Evolutionary conservation across 2,329 filamentous ascomycete genomes (phyloP).

Genomic region (Zasmidium citrigriseum): DNA sequence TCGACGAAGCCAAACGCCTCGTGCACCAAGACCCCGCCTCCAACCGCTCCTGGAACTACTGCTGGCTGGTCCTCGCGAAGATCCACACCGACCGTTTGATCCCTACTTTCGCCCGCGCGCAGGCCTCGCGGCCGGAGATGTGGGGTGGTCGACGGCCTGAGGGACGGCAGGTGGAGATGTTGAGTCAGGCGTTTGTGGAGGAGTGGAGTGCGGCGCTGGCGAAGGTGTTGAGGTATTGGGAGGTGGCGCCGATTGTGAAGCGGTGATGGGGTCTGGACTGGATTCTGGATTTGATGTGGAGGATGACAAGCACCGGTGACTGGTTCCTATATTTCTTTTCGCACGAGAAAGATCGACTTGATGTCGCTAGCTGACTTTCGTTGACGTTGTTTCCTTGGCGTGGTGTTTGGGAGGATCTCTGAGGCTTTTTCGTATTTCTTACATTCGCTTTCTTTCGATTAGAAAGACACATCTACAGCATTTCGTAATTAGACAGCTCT

Average conservation of each 20-base stretch:
- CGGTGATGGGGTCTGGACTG: not conserved
- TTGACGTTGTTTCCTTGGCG: not conserved
- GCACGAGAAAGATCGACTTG: not conserved
- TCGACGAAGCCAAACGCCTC: slow-evolving; percentile 65
- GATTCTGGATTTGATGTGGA: not conserved
- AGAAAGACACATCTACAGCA: too few species aligned
- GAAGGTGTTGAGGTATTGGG: slow-evolving; percentile 71
- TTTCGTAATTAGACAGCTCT: too few species aligned
- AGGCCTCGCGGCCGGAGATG: slow-evolving; percentile 67
- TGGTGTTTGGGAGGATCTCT: not conserved
- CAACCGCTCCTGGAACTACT: slow-evolving; percentile 73
- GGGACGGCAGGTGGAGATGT: slow-evolving; percentile 57
- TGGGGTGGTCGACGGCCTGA: slow-evolving; percentile 65
- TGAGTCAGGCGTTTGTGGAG: slow-evolving; percentile 62
- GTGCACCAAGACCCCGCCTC: slow-evolving; percentile 66
- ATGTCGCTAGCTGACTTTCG: not conserved
- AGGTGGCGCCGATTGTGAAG: slow-evolving; percentile 45
- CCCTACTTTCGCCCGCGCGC: slow-evolving; percentile 59
- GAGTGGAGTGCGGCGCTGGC: slow-evolving; percentile 69
- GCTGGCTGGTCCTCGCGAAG: slow-evolving; percentile 70
- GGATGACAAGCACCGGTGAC: not conserved
- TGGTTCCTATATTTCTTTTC: not conserved
- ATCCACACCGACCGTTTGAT: slow-evolving; percentile 65
- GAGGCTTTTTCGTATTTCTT: not conserved
- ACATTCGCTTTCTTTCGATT: not conserved